Percentiles rank a stretch among this genome's conserved stretches.
Evolutionary conservation across 768 basidiomycete species (phyloP).

Genomic region (Leucosporidium yakuticum): DNA sequence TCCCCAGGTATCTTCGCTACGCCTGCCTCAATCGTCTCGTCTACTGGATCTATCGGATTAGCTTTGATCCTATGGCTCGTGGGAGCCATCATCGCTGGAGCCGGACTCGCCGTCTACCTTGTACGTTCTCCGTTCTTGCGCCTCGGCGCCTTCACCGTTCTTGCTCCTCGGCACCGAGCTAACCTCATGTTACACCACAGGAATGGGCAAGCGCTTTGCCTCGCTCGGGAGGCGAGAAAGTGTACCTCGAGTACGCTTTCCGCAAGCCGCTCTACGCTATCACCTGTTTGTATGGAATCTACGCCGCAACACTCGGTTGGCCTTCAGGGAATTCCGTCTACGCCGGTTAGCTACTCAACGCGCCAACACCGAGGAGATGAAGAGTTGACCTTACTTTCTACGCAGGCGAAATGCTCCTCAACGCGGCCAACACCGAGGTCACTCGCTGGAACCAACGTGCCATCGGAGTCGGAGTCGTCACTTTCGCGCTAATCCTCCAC

Average conservation of each 20-base stretch:
- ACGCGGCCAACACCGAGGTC: slow-evolving; percentile 32
- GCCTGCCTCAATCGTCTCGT: slow-evolving; percentile 10
- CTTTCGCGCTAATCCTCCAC: slow-evolving; percentile 37
- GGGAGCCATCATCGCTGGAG: slow-evolving; percentile 31
- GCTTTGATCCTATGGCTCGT: slow-evolving; percentile 33
- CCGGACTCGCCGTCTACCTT: slow-evolving; percentile 34
- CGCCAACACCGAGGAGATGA: too few relatives aligned
- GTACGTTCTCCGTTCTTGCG: slow-evolving; percentile 1
- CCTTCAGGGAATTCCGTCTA: slow-evolving; percentile 15
- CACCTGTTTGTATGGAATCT: slow-evolving; percentile 30
- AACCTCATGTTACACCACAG: neutral
- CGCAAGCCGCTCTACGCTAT: slow-evolving; percentile 31
- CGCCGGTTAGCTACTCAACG: neutral
- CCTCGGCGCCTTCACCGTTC: neutral
- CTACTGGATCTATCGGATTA: slow-evolving; percentile 17
- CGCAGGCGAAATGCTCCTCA: slow-evolving; percentile 5
- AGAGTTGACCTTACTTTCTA: neutral
- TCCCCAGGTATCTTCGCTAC: slow-evolving; percentile 11
- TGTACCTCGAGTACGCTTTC: slow-evolving; percentile 24
- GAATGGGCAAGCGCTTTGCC: slow-evolving; percentile 33
- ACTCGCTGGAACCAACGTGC: slow-evolving; percentile 36
- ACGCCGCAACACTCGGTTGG: slow-evolving; percentile 32
- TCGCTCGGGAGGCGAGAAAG: slow-evolving; percentile 34
- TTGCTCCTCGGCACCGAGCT: neutral
- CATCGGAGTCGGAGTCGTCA: slow-evolving; percentile 37